Conservation (phyloP, 495 filamentous ascomycete genomes). For the Platismatia glauca region DNA sequence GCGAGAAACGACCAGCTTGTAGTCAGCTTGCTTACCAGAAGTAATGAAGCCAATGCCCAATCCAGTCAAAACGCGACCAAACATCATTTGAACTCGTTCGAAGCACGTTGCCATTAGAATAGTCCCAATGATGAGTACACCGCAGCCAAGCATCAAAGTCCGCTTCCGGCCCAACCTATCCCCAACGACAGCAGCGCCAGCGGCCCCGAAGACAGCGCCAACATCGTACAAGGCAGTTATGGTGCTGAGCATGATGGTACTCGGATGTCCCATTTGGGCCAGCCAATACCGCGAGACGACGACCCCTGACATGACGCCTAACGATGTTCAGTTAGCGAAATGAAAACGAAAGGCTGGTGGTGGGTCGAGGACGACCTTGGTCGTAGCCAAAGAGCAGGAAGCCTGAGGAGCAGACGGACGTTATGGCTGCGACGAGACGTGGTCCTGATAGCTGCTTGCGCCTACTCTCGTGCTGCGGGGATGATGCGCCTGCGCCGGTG, state of each 20-base stretch:
- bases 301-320: conserved; percentile 33
- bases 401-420: conserved; percentile 34
- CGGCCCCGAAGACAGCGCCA: conserved; percentile 10
- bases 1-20: not conserved
- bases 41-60: conserved; percentile 29
- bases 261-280: conserved; percentile 7
- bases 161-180: conserved; percentile 7
- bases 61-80: conserved; percentile 20
- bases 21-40: conserved; percentile 6
- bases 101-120: conserved; percentile 13
- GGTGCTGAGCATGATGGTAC: conserved; percentile 11
- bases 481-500: not conserved
- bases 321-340: not conserved
- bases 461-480: not conserved
- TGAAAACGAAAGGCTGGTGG: not conserved
- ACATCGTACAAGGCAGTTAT: conserved; percentile 11
- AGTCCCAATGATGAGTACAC: conserved; percentile 3
- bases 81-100: conserved; percentile 25
- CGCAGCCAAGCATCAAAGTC: conserved; percentile 4
- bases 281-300: conserved; percentile 12
- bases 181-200: conserved; percentile 8
- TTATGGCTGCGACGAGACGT: conserved; percentile 31
- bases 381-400: conserved; percentile 41
- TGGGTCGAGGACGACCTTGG: conserved; percentile 24
- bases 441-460: not conserved